Evolutionary conservation across 768 basidiomycete genomes (phyloP).

Genomic region (Coprinellus micaceus): DNA sequence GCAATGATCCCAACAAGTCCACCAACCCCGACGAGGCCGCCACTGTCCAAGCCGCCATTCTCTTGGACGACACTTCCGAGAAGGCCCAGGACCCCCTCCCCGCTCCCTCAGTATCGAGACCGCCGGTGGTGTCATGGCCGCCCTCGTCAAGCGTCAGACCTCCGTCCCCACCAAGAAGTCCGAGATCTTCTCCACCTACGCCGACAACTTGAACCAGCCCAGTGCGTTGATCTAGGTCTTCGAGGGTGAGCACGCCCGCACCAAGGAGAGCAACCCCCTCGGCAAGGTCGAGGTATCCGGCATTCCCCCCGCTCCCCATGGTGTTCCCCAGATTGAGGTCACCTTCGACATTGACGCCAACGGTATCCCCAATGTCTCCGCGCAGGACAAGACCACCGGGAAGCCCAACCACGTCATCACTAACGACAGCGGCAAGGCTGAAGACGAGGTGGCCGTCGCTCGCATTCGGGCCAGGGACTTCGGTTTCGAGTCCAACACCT

Average conservation of each 20-base stretch:
- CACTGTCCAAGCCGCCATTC: conserved; percentile 96
- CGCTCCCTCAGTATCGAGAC: conserved; percentile 95
- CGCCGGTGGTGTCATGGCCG: conserved; percentile 97
- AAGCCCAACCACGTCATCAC: conserved; percentile 93
- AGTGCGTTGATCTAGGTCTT: conserved; percentile 91
- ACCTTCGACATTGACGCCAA: conserved; percentile 47
- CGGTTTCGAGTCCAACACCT: conserved; percentile 87
- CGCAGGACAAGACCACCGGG: conserved; percentile 93
- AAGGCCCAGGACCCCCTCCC: conserved; percentile 76
- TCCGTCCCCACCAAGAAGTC: conserved; percentile 97
- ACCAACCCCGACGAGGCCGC: conserved; percentile 99
- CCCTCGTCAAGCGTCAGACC: conserved; percentile 97
- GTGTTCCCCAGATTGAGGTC: conserved; percentile 58
- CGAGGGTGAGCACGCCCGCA: conserved; percentile 97
- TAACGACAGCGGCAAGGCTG: conserved; percentile 48
- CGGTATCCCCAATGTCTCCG: conserved; percentile 93
- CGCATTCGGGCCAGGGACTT: conserved; percentile 90
- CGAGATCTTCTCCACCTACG: conserved; percentile 98
- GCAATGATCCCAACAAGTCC: conserved; percentile 97
- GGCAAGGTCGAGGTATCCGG: conserved; percentile 85
- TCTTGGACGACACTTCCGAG: conserved; percentile 96
- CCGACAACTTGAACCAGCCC: conserved; percentile 93
- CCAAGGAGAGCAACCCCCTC: conserved; percentile 97
- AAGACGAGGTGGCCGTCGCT: conserved; percentile 34
- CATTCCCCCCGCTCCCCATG: conserved; percentile 88